Evolutionary conservation across 2,329 filamentous ascomycete genomes (phyloP).

Genomic region (Aspergillus unguis): DNA sequence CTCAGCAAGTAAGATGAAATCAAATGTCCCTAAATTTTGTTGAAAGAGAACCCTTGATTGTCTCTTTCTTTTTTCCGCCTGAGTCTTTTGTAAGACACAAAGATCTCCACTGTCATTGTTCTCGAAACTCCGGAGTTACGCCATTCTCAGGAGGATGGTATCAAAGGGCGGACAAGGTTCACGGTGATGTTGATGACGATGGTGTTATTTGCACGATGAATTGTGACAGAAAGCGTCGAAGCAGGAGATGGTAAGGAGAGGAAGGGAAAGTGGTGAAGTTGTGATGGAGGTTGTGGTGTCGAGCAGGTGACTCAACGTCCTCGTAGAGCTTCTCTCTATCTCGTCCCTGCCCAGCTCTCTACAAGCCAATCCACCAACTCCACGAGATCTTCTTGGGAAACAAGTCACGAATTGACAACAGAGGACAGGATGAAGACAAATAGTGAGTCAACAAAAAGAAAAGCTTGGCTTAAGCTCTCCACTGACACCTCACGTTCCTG

Average conservation of each 20-base stretch:
- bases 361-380: background rate
- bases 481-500: background rate
- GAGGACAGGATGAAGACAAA: background rate
- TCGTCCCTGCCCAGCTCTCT: background rate
- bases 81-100: slow-evolving; percentile 13
- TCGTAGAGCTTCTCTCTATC: background rate
- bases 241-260: background rate
- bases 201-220: slow-evolving; percentile 6
- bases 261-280: background rate
- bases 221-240: slow-evolving; percentile 5
- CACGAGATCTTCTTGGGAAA: background rate
- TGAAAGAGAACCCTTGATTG: slow-evolving; percentile 7
- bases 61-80: slow-evolving; percentile 20
- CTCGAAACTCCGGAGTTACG: slow-evolving; percentile 17
- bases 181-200: slow-evolving; percentile 2
- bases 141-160: slow-evolving; percentile 20
- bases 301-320: slow-evolving; percentile 11
- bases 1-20: slow-evolving; percentile 6
- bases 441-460: slow-evolving; percentile 5
- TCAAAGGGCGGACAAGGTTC: slow-evolving; percentile 13
- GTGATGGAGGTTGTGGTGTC: background rate
- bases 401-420: background rate
- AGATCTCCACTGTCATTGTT: slow-evolving; percentile 18
- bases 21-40: background rate
- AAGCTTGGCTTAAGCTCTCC: slow-evolving; percentile 3